Percentiles rank a stretch among this genome's conserved stretches.
Conservation (phyloP, 108 stramenopile species). For the Nannochloropsis salina region DNA sequence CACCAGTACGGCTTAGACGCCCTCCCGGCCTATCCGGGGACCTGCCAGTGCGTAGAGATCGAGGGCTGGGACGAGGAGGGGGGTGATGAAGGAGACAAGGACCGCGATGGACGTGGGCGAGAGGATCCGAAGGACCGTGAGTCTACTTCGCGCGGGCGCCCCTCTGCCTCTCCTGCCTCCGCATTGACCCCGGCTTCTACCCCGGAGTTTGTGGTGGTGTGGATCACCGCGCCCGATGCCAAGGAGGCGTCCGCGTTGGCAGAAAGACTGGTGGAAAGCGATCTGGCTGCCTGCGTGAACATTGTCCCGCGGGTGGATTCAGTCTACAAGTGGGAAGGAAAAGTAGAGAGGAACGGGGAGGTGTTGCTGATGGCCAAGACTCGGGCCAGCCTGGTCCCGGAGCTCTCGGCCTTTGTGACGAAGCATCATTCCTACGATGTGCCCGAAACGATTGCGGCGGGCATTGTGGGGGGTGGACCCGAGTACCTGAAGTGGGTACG, state of each 20-base stretch:
- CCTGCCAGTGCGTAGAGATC: conserved; percentile 14
- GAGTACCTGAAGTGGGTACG: conserved; percentile 6
- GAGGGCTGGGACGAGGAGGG: conserved; percentile 14
- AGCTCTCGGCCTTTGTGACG: neutral
- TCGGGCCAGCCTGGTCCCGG: neutral
- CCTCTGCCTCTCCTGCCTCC: conserved; percentile 1
- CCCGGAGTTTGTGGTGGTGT: neutral
- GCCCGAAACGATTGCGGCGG: neutral
- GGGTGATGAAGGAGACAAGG: neutral
- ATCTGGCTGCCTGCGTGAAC: conserved; percentile 23
- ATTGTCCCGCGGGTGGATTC: neutral
- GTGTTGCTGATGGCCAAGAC: conserved; percentile 16
- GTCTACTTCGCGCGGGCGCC: neutral
- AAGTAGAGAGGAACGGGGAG: neutral
- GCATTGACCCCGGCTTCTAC: neutral
- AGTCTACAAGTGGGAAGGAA: conserved; percentile 21
- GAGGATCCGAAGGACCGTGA: neutral
- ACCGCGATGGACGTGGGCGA: neutral
- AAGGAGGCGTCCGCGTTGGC: neutral
- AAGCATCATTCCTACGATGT: conserved; percentile 25
- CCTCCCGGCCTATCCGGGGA: conserved; percentile 32
- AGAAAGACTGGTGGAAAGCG: neutral
- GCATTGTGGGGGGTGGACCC: neutral
- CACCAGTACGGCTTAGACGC: conserved; percentile 63
- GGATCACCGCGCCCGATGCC: neutral